Evolutionary conservation across 306 rosid genomes (phyloP).

Genomic region (Hippophae tibetana): DNA sequence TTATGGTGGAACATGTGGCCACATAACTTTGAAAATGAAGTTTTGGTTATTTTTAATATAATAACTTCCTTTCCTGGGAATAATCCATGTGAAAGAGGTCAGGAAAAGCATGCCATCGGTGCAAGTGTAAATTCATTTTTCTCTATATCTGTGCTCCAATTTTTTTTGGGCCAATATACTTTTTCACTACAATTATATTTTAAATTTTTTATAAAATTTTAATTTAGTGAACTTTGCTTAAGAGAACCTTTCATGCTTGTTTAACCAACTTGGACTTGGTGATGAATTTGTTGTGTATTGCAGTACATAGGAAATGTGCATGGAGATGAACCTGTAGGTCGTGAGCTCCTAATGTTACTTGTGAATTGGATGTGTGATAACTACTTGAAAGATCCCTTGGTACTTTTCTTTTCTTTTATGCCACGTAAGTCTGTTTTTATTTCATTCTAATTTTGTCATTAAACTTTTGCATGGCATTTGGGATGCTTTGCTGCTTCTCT

Average conservation of each 20-base stretch:
- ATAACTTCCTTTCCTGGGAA: too few relatives aligned
- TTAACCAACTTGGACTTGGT: slow-evolving; percentile 13
- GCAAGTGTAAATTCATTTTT: too few relatives aligned
- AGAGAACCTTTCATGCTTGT: slow-evolving; percentile 9
- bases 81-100: too few relatives aligned
- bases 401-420: slow-evolving; percentile 25
- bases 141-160: too few relatives aligned
- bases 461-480: background rate
- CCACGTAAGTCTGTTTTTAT: background rate
- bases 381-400: slow-evolving; percentile 74
- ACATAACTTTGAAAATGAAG: too few relatives aligned
- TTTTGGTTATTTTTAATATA: too few relatives aligned
- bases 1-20: too few relatives aligned
- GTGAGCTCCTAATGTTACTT: slow-evolving; percentile 66
- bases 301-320: slow-evolving; percentile 97
- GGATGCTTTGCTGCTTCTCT: background rate
- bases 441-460: background rate
- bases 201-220: background rate
- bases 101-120: too few relatives aligned
- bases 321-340: slow-evolving; percentile 96
- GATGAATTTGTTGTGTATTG: slow-evolving; percentile 29
- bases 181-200: background rate
- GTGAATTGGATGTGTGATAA: slow-evolving; percentile 96
- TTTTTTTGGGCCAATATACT: background rate
- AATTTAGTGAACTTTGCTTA: background rate